Conservation (phyloP, 2,329 filamentous ascomycete genomes). For the Fusarium cyanostomum region DNA sequence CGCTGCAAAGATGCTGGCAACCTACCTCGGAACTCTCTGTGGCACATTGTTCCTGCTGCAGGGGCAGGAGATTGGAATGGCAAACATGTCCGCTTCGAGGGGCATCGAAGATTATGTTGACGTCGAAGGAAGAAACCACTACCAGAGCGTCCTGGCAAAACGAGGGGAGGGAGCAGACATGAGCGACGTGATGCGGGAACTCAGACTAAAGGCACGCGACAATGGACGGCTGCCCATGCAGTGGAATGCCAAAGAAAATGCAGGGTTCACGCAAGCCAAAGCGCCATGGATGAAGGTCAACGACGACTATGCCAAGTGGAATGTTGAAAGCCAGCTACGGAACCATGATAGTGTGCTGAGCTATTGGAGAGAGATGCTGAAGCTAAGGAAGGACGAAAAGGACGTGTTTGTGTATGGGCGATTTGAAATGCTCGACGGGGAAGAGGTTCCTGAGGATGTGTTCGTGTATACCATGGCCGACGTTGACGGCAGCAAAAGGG, state of each 20-base stretch:
- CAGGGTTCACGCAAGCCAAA: constrained; percentile 50
- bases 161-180: constrained; percentile 40
- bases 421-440: constrained; percentile 3
- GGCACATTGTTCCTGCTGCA: constrained; percentile 61
- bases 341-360: constrained; percentile 28
- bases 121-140: constrained; percentile 56
- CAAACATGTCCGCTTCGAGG: constrained; percentile 56
- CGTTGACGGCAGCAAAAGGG: constrained; percentile 13
- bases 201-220: constrained; percentile 47
- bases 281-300: constrained; percentile 44
- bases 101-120: constrained; percentile 55
- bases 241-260: constrained; percentile 60
- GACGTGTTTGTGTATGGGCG: constrained; percentile 39
- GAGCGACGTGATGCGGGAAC: constrained; percentile 52
- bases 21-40: constrained; percentile 50
- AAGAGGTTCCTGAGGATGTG: constrained; percentile 24
- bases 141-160: constrained; percentile 25
- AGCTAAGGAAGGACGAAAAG: constrained; percentile 19
- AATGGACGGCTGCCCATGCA: constrained; percentile 50
- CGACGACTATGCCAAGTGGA: constrained; percentile 34
- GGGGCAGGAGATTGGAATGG: constrained; percentile 63
- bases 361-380: constrained; percentile 31
- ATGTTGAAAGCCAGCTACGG: constrained; percentile 24
- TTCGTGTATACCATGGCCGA: constrained; percentile 39
- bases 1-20: constrained; percentile 58